Percentiles rank a stretch among this genome's conserved stretches.
Conservation (phyloP, 306 rosid genomes). For the Rosa multiflora region DNA sequence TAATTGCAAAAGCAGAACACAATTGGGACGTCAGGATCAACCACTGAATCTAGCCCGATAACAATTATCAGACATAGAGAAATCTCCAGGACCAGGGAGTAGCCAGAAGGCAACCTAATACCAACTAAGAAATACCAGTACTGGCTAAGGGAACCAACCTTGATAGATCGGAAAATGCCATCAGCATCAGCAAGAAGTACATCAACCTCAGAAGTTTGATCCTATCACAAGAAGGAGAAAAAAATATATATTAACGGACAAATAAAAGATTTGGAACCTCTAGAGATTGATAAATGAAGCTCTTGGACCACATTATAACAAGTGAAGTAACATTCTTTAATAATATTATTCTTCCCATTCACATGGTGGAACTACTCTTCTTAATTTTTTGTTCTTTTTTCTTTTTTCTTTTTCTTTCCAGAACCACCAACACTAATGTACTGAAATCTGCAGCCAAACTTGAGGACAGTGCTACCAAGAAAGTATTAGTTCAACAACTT, state of each 20-base stretch:
- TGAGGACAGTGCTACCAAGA: background rate
- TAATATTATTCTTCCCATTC: background rate
- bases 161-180: conserved; percentile 74
- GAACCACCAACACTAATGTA: background rate
- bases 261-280: background rate
- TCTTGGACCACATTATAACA: background rate
- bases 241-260: background rate
- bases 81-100: conserved; percentile 20
- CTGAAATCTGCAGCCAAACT: conserved; percentile 3
- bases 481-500: conserved; percentile 7
- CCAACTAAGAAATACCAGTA: conserved; percentile 15
- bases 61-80: background rate
- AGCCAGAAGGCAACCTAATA: conserved; percentile 24
- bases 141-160: conserved; percentile 49
- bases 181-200: conserved; percentile 67
- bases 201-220: conserved; percentile 64
- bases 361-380: background rate
- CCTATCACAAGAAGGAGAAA: conserved; percentile 39
- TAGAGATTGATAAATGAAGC: background rate
- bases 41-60: background rate
- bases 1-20: background rate
- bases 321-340: background rate
- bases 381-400: no score
- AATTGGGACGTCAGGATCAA: conserved; percentile 3
- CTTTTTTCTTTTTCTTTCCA: background rate